Base-by-base conservation (phyloP, 1,284 basidiomycete genomes). In the Tremellales sp. region DNA sequence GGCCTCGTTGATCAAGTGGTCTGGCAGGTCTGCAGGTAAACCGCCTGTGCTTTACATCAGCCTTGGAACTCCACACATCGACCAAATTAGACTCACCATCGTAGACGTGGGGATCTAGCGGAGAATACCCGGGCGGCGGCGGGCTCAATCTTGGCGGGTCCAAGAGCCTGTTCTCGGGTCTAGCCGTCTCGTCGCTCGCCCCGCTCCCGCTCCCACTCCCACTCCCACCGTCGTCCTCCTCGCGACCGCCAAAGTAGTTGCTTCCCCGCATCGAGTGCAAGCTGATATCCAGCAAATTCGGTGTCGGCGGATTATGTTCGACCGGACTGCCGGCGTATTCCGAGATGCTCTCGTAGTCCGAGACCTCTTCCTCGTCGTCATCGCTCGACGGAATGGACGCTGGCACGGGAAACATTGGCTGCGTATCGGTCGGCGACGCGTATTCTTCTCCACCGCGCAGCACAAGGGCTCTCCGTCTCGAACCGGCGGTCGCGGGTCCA, bases 301-400 rank as follows among this genome's bases (percentile, higher is more conserved):
- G 78, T 22, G 78, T 79, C 0, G 78, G 78, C 12, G 78, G 78
- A 54, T 79, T 79, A 49, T 75, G 75, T 14, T 74, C 73, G 27
- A 65, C 53, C 5, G 64, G 54, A 3, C 61, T 25, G 53, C 47
- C 28, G 57, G 28, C 51, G 46, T 24, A 38, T 25, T 48, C 45
- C 33, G 51, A 40, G 27, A 43, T 18, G 32, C 33, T 18, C 14
- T 40, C 28, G 47, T 45, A 53, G 45, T 47, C 46, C 42, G 45
- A 48, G 35, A 44, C 60, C 42, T 53, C 54, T 41, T 42, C 56
- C 41, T 51, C 63, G 43, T 54, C 50, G 8, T 55, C 51, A 21
- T 61, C 56, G 33, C 53, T 49, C 2, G 58, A 48, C 1, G 65
- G 66, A 1, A 63, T 55, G 5, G 63, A 57, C n/a, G n/a, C n/a